These are phyloP conservation scores for Dictyophora rubrovolvata DNA, from an alignment of 768 basidiomycete genomes.

Conservation along the genomic window DNA sequence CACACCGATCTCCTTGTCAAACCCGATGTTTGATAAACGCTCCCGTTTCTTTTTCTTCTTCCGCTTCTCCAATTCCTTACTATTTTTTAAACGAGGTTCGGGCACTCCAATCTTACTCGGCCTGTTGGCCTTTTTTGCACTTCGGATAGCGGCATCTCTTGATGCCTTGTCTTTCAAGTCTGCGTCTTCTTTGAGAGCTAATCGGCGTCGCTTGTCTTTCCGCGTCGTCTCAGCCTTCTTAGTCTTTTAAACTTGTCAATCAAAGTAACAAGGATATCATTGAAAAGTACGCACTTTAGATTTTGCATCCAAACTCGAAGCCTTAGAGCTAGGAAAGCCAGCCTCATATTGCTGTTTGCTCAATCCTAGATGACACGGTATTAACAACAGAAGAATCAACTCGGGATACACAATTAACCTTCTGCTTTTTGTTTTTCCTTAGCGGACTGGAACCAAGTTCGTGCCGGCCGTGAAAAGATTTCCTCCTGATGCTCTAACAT, in stretches of 20 bases:
- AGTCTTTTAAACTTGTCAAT: slow-evolving; percentile 58
- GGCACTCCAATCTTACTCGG: slow-evolving; percentile 66
- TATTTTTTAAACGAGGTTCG: slow-evolving; percentile 19
- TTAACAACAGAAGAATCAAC: background rate
- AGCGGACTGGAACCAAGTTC: slow-evolving; percentile 96
- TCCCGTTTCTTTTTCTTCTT: slow-evolving; percentile 27
- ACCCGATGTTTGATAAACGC: slow-evolving; percentile 12
- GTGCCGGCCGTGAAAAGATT: slow-evolving; percentile 85
- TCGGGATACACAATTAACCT: slow-evolving; percentile 36
- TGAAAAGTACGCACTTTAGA: too few relatives aligned
- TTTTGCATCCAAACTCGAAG: background rate
- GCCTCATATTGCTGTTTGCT: slow-evolving; percentile 70
- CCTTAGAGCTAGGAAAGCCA: slow-evolving; percentile 24
- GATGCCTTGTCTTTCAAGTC: slow-evolving; percentile 43
- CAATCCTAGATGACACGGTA: slow-evolving; percentile 35
- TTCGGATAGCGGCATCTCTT: slow-evolving; percentile 69
- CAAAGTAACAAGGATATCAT: background rate
- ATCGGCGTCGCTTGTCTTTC: slow-evolving; percentile 76
- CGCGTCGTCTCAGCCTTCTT: slow-evolving; percentile 79
- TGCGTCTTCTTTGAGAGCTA: slow-evolving; percentile 74
- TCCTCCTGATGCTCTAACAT: slow-evolving; percentile 88
- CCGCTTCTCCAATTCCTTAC: slow-evolving; percentile 8
- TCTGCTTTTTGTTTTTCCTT: slow-evolving; percentile 75
- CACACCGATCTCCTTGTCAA: slow-evolving; percentile 37
- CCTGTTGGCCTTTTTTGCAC: slow-evolving; percentile 70